phyloP scores from a whole-genome alignment of 192 early-diverging fungal species.

The Mortierella claussenii region DNA sequence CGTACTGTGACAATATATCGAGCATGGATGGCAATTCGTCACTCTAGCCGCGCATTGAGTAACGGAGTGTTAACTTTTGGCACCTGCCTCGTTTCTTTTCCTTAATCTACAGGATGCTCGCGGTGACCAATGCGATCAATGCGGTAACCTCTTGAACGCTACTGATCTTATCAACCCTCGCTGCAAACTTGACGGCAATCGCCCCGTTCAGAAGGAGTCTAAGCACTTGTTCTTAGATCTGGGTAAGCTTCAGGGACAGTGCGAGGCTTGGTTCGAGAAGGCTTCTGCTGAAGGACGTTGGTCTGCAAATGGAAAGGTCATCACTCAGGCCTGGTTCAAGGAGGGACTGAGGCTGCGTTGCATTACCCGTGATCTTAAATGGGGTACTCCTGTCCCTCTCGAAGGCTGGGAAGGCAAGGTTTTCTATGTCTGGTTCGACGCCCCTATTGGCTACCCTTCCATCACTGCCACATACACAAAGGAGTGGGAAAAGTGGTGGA shows the following conservation, averaged over 20 bases:
- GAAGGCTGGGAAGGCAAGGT: constrained; percentile 89
- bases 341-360: constrained; percentile 93
- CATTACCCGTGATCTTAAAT: constrained; percentile 99
- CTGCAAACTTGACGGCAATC: constrained; percentile 91
- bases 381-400: constrained; percentile 95
- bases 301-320: constrained; percentile 87
- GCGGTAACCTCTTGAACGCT: constrained; percentile 91
- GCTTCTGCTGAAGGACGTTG: constrained; percentile 82
- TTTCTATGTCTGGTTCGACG: constrained; percentile 99
- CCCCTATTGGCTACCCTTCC: constrained; percentile 96
- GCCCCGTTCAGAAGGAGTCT: constrained; percentile 84
- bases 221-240: constrained; percentile 94
- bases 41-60: background rate
- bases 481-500: constrained; percentile 99
- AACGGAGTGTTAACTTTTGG: no score
- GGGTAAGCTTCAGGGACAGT: constrained; percentile 73
- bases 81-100: no score
- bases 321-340: constrained; percentile 94
- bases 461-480: constrained; percentile 96
- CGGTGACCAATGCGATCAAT: constrained; percentile 99
- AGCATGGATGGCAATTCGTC: no score
- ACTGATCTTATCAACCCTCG: constrained; percentile 92
- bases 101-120: constrained; percentile 93
- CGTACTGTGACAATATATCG: no score
- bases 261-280: constrained; percentile 80